A percentile compares a stretch with the other conserved stretches of the same genome.
phyloP scores from a whole-genome alignment of 2,329 filamentous ascomycete species.

The Paracorniculantispora psalliotae region DNA sequence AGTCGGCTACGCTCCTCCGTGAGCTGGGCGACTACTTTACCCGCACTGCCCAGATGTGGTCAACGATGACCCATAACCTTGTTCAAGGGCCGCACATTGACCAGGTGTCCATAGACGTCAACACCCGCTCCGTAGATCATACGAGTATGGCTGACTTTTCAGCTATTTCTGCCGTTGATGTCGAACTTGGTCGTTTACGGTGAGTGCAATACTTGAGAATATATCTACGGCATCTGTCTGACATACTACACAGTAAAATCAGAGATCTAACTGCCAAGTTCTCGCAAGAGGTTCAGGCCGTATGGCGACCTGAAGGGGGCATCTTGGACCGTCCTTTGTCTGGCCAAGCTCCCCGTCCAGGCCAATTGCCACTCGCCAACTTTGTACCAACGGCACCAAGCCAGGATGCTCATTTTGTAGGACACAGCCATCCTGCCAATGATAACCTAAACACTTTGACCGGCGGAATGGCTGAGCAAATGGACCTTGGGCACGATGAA shows the following conservation, averaged over 20 bases:
- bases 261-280: slow-evolving; percentile 30
- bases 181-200: slow-evolving; percentile 30
- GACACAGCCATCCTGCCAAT: background rate
- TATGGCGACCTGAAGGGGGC: slow-evolving; percentile 23
- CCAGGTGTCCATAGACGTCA: slow-evolving; percentile 23
- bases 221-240: slow-evolving; percentile 8
- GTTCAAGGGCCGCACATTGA: slow-evolving; percentile 29
- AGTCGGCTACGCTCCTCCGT: slow-evolving; percentile 25
- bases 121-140: slow-evolving; percentile 22
- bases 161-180: slow-evolving; percentile 26
- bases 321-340: background rate
- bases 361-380: background rate
- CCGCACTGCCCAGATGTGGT: slow-evolving; percentile 30
- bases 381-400: background rate
- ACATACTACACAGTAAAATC: slow-evolving; percentile 26
- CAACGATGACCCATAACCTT: slow-evolving; percentile 30
- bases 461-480: slow-evolving; percentile 1
- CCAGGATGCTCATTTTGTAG: background rate
- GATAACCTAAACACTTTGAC: background rate
- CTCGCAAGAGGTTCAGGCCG: slow-evolving; percentile 28
- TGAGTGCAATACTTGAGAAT: slow-evolving; percentile 19
- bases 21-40: slow-evolving; percentile 33
- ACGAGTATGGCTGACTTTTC: slow-evolving; percentile 26
- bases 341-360: background rate
- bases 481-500: slow-evolving; percentile 13